Conservation (phyloP, 2,329 filamentous ascomycete genomes). For the Botrytis pseudocinerea region DNA sequence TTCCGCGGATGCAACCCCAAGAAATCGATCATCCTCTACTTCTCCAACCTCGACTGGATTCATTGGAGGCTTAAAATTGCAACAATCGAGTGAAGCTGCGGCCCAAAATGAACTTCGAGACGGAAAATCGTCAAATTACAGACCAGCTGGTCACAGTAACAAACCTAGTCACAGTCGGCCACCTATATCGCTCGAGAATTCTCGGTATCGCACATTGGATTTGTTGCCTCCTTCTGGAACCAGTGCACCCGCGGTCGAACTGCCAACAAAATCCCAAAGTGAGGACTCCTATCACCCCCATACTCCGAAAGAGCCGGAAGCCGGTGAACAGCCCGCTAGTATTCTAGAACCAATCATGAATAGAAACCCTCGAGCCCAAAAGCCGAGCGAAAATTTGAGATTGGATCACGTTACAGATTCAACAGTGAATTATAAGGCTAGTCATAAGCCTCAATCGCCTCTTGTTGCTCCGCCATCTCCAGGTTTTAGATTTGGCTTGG, state of each 20-base stretch:
- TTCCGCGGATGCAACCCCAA: constrained; percentile 4
- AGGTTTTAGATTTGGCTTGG: constrained; percentile 20
- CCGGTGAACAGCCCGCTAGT: background rate
- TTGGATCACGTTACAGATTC: background rate
- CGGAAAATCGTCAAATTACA: constrained; percentile 4
- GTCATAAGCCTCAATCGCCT: background rate
- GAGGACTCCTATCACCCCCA: constrained; percentile 1
- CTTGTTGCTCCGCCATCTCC: constrained; percentile 3
- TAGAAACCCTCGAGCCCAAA: constrained; percentile 13
- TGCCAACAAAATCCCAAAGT: background rate
- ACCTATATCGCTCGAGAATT: constrained; percentile 16
- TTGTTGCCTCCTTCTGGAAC: background rate
- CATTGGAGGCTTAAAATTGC: constrained; percentile 40
- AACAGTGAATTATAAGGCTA: background rate
- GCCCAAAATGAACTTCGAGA: constrained; percentile 27
- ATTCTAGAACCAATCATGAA: constrained; percentile 17
- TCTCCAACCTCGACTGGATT: constrained; percentile 30
- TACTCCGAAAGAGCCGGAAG: background rate
- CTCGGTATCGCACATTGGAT: constrained; percentile 18
- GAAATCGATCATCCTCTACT: constrained; percentile 1
- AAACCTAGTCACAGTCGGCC: constrained; percentile 13
- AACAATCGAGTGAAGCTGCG: constrained; percentile 33
- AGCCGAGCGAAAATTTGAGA: background rate
- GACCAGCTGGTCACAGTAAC: background rate
- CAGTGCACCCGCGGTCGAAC: background rate